Conservation (phyloP, 2,329 filamentous ascomycete genomes). For the Coleophoma eucalyptorum region DNA sequence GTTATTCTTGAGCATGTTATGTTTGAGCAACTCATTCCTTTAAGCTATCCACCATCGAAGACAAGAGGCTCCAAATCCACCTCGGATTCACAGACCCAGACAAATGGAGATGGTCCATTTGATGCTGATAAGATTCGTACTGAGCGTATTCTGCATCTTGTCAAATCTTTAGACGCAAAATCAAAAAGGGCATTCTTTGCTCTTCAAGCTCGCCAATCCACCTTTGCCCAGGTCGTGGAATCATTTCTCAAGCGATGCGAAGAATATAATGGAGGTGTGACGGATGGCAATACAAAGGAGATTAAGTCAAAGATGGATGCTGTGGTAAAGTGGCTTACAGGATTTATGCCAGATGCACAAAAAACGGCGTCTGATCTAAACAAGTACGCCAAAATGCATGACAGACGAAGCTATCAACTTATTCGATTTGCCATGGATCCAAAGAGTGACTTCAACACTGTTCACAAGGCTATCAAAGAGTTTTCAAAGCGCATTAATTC, state of each 20-base stretch:
- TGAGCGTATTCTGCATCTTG: constrained; percentile 78
- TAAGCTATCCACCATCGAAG: constrained; percentile 77
- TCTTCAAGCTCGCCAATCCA: constrained; percentile 73
- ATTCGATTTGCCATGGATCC: constrained; percentile 81
- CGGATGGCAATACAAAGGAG: constrained; percentile 65
- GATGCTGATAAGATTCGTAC: constrained; percentile 76
- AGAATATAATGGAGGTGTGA: constrained; percentile 82
- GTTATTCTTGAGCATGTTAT: constrained; percentile 79
- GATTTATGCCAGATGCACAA: constrained; percentile 71
- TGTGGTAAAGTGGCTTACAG: constrained; percentile 69
- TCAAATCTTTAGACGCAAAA: constrained; percentile 71
- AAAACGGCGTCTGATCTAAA: constrained; percentile 74
- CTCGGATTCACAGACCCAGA: constrained; percentile 50
- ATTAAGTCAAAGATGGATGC: constrained; percentile 67
- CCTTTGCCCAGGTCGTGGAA: constrained; percentile 68
- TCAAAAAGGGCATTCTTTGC: constrained; percentile 87
- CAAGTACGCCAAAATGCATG: constrained; percentile 88
- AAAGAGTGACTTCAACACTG: constrained; percentile 88
- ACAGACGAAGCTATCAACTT: constrained; percentile 85
- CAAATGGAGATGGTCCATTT: constrained; percentile 38
- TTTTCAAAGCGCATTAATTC: constrained; percentile 76
- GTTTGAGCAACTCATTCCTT: constrained; percentile 83
- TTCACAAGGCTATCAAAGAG: constrained; percentile 87
- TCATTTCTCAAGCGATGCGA: constrained; percentile 84
- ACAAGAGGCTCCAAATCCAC: constrained; percentile 58